Base-by-base conservation (phyloP, 164 flowering plant genomes). In the Akebia trifoliata region DNA sequence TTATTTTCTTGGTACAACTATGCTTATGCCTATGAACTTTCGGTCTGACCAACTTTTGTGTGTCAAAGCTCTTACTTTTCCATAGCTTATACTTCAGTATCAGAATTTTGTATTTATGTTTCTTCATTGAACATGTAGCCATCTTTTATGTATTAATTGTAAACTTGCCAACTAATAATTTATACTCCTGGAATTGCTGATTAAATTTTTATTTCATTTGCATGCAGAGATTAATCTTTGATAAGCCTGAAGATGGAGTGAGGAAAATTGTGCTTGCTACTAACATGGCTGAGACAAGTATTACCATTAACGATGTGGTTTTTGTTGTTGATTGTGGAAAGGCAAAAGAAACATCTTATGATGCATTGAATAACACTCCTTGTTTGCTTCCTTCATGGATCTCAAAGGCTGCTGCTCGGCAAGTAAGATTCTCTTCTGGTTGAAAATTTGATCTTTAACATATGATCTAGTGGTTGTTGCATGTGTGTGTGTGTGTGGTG, bases 361-460 rank as follows among this genome's bases (percentile, higher is more conserved):
- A 94, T 74, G 99, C 99, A 36, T 63, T 94, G 66, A 94, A 94
- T 65, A 90, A 94, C 69, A 88, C 97, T 69, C 93, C 99, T 50
- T 90, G 99, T 68, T 72, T 94, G 75, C 90, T 90, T 66, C 99
- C 97, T 46, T 72, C 96, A 11, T 94, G 99, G 99, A 94, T 90
- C 44, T 90, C 99, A 2, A 88, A 94, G 69, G 97, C 81, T 65
- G 81, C 99, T 54, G 93, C 96, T 65, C 83, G 76, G 46, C 99
- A 94, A 68, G 97, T 94, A 82, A 65, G 77, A 59, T 54, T 47
- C 21, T 63, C 0, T 58, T 70, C 50, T 29, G 12, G 40, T 48
- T 8, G 28, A 11, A 24, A 2, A 46, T 46, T 25, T 46, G 28
- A 46, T 46, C 24, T 46, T 11, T 4, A 8, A 46, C 1, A 37